phyloP scores from a whole-genome alignment of 768 basidiomycete species.

The Tulasnella sp. region DNA sequence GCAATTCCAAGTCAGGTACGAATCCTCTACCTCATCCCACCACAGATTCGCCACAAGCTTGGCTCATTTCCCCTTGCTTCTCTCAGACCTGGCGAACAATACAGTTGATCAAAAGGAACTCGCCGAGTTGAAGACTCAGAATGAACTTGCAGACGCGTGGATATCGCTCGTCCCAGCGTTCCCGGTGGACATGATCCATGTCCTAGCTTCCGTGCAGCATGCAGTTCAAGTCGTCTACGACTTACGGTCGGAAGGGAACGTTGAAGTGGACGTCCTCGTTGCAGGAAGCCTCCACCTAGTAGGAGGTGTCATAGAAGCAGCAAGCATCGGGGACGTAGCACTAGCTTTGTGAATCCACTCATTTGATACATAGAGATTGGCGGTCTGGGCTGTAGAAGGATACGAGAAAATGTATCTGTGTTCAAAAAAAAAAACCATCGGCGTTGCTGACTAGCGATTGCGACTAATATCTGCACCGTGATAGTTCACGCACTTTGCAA shows the following conservation, averaged over 20 bases:
- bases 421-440: no score
- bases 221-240: conserved; percentile 57
- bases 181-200: conserved; percentile 52
- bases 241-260: conserved; percentile 22
- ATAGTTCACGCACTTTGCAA: conserved; percentile 42
- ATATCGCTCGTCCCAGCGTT: conserved; percentile 47
- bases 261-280: conserved; percentile 46
- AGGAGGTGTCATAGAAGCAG: conserved; percentile 88
- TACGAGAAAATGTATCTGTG: no score
- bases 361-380: no score
- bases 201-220: conserved; percentile 80
- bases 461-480: conserved; percentile 30
- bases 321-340: conserved; percentile 60
- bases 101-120: conserved; percentile 54
- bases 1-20: conserved; percentile 86
- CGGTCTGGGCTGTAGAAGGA: no score
- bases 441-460: conserved; percentile 23
- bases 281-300: conserved; percentile 89
- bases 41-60: not conserved
- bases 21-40: conserved; percentile 20
- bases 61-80: conserved; percentile 2
- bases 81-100: conserved; percentile 63
- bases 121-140: conserved; percentile 57
- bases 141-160: conserved; percentile 69
- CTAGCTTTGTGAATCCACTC: conserved; percentile 27